Conservation (phyloP, 2,329 filamentous ascomycete genomes). For the Curvularia verruculosa region DNA sequence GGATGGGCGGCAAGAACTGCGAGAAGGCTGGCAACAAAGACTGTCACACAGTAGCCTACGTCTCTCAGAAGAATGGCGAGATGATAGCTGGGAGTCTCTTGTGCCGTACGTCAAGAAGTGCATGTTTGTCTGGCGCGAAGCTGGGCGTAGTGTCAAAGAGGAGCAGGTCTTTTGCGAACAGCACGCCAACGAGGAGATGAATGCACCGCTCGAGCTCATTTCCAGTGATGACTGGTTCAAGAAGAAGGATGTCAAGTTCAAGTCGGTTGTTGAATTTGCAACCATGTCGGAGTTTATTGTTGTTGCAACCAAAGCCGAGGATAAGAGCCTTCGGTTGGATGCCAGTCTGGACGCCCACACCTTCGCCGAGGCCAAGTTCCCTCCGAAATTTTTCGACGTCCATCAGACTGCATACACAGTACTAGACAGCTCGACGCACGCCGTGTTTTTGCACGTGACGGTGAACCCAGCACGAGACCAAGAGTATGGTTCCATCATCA, state of each 20-base stretch:
- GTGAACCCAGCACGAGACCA: constrained; percentile 69
- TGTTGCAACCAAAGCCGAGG: constrained; percentile 72
- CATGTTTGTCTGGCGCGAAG: constrained; percentile 78
- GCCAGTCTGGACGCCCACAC: constrained; percentile 82
- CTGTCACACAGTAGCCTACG: constrained; percentile 76
- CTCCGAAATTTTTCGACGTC: constrained; percentile 78
- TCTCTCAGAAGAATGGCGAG: constrained; percentile 78
- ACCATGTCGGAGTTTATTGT: constrained; percentile 98
- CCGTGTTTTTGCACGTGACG: constrained; percentile 91
- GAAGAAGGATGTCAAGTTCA: constrained; percentile 66
- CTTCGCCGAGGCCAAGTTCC: constrained; percentile 86
- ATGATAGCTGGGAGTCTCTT: constrained; percentile 71
- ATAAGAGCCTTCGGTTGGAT: constrained; percentile 74
- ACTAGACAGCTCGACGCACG: constrained; percentile 91
- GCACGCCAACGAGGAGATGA: constrained; percentile 65
- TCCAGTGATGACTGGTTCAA: constrained; percentile 83
- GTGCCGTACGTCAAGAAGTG: constrained; percentile 79
- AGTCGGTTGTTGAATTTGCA: constrained; percentile 81
- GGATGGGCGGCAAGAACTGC: constrained; percentile 77
- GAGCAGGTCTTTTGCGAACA: constrained; percentile 70
- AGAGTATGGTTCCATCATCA: constrained; percentile 86
- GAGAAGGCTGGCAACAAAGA: constrained; percentile 57
- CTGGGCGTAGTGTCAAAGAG: constrained; percentile 61
- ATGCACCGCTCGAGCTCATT: constrained; percentile 70
- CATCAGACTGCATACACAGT: constrained; percentile 89